phyloP scores from a whole-genome alignment of 202 grass and related monocot genomes.

The Musa balbisiana region DNA sequence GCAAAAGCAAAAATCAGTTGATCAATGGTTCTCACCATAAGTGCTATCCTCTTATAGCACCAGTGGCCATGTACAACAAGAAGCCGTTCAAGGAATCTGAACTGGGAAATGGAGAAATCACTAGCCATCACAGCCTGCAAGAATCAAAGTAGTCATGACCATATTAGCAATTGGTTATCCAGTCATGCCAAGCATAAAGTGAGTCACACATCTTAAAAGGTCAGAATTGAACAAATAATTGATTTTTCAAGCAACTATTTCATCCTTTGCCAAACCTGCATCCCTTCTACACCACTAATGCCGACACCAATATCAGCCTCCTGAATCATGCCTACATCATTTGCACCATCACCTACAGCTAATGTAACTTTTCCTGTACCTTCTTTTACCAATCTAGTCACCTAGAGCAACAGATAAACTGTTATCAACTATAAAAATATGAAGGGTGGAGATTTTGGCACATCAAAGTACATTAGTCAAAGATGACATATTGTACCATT shows the following conservation, averaged over 20 bases:
- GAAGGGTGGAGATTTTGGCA: constrained; percentile 2
- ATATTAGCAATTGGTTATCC: constrained; percentile 18
- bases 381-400: constrained; percentile 96
- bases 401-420: constrained; percentile 35
- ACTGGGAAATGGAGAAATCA: constrained; percentile 52
- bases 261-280: constrained; percentile 54
- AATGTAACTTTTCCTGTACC: constrained; percentile 88
- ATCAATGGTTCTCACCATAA: constrained; percentile 50
- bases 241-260: constrained; percentile 7
- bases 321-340: constrained; percentile 99
- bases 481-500: constrained; percentile 43
- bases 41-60: constrained; percentile 94
- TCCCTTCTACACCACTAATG: constrained; percentile 98
- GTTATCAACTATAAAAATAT: constrained; percentile 7
- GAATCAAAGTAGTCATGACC: constrained; percentile 10
- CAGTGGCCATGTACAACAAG: constrained; percentile 93
- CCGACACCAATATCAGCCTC: constrained; percentile 99
- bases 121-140: constrained; percentile 54
- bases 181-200: constrained; percentile 12
- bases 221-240: constrained; percentile 2
- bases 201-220: background rate
- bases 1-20: background rate
- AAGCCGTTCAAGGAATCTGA: constrained; percentile 84
- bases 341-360: constrained; percentile 96
- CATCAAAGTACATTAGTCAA: too few species aligned